A percentile compares a stretch with the other conserved stretches of the same genome.
Conservation (phyloP, 495 filamentous ascomycete species). For the Xylaria bambusicola region DNA sequence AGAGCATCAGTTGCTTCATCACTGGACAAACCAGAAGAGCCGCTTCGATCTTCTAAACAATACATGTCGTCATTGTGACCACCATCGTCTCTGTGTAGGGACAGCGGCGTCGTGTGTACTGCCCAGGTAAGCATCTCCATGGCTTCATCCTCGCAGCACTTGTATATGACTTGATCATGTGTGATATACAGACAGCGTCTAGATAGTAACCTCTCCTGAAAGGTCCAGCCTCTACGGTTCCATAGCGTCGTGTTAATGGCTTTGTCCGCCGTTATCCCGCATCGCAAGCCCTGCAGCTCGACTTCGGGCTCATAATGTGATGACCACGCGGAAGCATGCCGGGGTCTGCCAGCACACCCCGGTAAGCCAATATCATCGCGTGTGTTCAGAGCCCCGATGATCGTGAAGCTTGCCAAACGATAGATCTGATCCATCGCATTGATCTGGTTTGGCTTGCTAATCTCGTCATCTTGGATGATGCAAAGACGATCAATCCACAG, state of each 20-base stretch:
- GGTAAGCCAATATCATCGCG: background rate
- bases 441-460: conserved; percentile 27
- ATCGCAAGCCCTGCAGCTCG: background rate
- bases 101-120: conserved; percentile 4
- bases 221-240: conserved; percentile 41
- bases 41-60: background rate
- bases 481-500: conserved; percentile 43
- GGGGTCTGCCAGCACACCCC: background rate
- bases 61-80: background rate
- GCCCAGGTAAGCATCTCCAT: conserved; percentile 26
- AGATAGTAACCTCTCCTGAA: conserved; percentile 37
- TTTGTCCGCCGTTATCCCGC: background rate
- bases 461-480: conserved; percentile 38
- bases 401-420: conserved; percentile 24
- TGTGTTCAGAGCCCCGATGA: conserved; percentile 13
- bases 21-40: background rate
- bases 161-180: conserved; percentile 24
- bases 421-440: conserved; percentile 30
- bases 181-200: conserved; percentile 32
- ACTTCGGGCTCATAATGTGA: background rate
- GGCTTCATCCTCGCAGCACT: conserved; percentile 26
- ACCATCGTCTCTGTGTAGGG: conserved; percentile 2
- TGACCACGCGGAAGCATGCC: background rate
- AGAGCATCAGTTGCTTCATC: background rate
- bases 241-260: conserved; percentile 23